Conservation (phyloP, 306 rosid genomes). For the Mucuna pruriens region DNA sequence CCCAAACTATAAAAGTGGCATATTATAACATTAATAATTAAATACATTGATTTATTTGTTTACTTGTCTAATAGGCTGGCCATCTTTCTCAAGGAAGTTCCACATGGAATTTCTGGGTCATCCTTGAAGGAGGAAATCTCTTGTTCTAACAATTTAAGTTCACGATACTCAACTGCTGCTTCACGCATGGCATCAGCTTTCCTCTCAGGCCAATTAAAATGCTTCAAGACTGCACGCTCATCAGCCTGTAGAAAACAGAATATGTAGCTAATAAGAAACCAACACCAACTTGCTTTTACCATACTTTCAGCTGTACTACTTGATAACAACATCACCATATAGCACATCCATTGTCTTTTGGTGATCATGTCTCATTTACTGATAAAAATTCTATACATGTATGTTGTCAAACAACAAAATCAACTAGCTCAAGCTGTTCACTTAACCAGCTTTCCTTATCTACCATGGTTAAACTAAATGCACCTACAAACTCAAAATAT, state of each 20-base stretch:
- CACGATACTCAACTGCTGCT: slow-evolving; percentile 86
- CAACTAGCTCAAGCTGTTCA: background rate
- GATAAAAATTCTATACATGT: background rate
- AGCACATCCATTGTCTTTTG: background rate
- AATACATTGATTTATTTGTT: slow-evolving; percentile 10
- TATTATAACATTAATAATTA: background rate
- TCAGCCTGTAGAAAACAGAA: slow-evolving; percentile 65
- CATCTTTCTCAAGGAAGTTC: slow-evolving; percentile 81
- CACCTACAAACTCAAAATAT: background rate
- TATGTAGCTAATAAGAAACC: background rate
- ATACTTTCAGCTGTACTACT: background rate
- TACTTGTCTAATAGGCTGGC: slow-evolving; percentile 82
- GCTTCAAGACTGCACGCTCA: slow-evolving; percentile 84
- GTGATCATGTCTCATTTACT: background rate
- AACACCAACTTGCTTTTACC: background rate
- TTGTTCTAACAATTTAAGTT: slow-evolving; percentile 63
- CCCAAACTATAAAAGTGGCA: slow-evolving; percentile 2
- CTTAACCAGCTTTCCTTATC: background rate
- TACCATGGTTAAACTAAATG: background rate
- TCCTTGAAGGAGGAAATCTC: slow-evolving; percentile 72
- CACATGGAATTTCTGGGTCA: slow-evolving; percentile 70
- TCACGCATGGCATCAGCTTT: slow-evolving; percentile 92
- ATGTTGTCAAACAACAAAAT: background rate
- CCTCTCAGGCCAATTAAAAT: slow-evolving; percentile 92
- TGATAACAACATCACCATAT: background rate